Evolutionary conservation across 169 alveolate genomes (phyloP).

Genomic region (Eimeria necatrix): DNA sequence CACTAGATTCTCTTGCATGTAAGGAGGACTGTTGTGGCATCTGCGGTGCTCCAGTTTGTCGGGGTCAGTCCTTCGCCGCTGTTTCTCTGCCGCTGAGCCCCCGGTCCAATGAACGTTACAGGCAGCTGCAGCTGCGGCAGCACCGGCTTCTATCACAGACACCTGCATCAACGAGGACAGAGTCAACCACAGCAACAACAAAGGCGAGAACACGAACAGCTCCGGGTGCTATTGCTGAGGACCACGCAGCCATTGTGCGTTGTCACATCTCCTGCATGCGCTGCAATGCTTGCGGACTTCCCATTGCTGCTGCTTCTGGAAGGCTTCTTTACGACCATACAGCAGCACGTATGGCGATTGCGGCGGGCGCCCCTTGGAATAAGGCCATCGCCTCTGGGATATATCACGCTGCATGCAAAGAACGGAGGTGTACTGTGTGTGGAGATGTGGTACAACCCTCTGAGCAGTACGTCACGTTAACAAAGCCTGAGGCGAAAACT

Average conservation of each 20-base stretch:
- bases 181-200: not conserved
- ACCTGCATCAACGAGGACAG: not conserved
- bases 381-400: not conserved
- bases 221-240: not conserved
- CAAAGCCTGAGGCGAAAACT: not conserved
- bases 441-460: not conserved
- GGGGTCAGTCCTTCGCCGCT: not conserved
- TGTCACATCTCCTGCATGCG: slow-evolving; percentile 19
- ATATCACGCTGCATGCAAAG: slow-evolving; percentile 15
- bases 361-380: not conserved
- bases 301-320: not conserved
- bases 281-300: not conserved
- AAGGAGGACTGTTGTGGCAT: slow-evolving; percentile 15
- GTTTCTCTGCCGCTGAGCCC: not conserved
- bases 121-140: not conserved
- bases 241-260: not conserved
- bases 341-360: slow-evolving; percentile 7
- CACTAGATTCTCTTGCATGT: not conserved
- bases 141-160: not conserved
- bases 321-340: not conserved
- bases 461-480: not conserved
- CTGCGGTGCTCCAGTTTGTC: not conserved
- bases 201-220: not conserved
- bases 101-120: not conserved
- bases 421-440: slow-evolving; percentile 14